Percentiles rank a stretch among this genome's conserved stretches.
Conservation (phyloP, 2,329 filamentous ascomycete species). For the Lecanicillium sp. region DNA sequence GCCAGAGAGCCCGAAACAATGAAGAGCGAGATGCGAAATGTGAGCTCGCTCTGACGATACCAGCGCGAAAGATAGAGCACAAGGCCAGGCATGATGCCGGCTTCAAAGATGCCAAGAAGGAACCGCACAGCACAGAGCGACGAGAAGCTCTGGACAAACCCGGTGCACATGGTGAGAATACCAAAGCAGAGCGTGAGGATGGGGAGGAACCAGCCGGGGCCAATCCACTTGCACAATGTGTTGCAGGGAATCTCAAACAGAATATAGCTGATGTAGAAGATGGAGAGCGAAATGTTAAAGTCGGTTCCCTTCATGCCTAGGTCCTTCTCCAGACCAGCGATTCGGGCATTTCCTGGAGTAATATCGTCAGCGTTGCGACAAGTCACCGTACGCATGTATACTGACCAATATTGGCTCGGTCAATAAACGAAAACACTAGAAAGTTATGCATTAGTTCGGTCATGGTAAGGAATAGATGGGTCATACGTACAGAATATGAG, state of each 20-base stretch:
- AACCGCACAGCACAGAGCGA: constrained; percentile 48
- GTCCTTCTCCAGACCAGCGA: constrained; percentile 51
- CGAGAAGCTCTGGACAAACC: constrained; percentile 46
- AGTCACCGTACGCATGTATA: neutral
- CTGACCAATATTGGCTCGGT: constrained; percentile 58
- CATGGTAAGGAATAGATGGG: neutral
- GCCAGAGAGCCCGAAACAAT: constrained; percentile 59
- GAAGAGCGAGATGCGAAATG: constrained; percentile 55
- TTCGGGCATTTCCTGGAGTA: constrained; percentile 45
- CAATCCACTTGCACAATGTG: constrained; percentile 54
- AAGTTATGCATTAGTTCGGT: too few relatives aligned
- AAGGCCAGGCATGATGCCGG: constrained; percentile 58
- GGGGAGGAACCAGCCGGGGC: constrained; percentile 60
- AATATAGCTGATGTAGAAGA: constrained; percentile 61
- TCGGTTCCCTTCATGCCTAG: constrained; percentile 47
- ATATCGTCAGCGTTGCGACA: neutral
- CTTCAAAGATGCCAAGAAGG: constrained; percentile 53
- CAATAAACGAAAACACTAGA: constrained; percentile 55
- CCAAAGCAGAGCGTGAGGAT: constrained; percentile 49
- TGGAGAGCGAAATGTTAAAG: constrained; percentile 53
- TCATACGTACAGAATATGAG: constrained; percentile 37
- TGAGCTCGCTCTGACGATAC: constrained; percentile 55
- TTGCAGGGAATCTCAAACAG: constrained; percentile 58
- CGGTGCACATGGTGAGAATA: constrained; percentile 51
- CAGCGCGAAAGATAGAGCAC: constrained; percentile 58